phyloP scores from a whole-genome alignment of 306 rosid species.

The Lathyrus sativus region DNA sequence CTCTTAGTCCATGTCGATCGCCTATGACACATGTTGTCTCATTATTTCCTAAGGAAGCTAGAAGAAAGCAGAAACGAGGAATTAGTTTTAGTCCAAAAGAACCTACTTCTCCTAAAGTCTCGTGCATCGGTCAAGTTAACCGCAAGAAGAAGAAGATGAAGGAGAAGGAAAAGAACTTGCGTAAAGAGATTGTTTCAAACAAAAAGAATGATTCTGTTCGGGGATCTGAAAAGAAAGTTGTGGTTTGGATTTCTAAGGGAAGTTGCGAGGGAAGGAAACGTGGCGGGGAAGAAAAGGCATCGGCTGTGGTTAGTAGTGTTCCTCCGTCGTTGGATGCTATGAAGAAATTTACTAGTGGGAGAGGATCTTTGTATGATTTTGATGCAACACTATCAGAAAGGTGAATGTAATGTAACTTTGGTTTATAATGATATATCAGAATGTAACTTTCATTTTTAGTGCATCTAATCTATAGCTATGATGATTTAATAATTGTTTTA shows the following conservation, averaged over 20 bases:
- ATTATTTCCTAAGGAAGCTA: constrained; percentile 55
- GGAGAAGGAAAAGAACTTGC: constrained; percentile 16
- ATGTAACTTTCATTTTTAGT: constrained; percentile 13
- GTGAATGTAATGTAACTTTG: background rate
- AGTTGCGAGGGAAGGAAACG: constrained; percentile 22
- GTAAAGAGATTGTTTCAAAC: background rate
- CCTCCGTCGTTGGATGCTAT: constrained; percentile 45
- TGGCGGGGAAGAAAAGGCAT: background rate
- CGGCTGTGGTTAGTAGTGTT: background rate
- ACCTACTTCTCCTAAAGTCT: constrained; percentile 62
- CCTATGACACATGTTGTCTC: constrained; percentile 29
- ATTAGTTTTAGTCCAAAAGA: constrained; percentile 45
- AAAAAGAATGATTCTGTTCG: constrained; percentile 16
- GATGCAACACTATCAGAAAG: constrained; percentile 32
- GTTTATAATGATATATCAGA: background rate
- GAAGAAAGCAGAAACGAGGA: constrained; percentile 45
- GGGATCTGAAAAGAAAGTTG: constrained; percentile 31
- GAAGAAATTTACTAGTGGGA: constrained; percentile 51
- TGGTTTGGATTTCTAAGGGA: constrained; percentile 37
- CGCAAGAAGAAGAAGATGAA: constrained; percentile 44
- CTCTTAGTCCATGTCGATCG: constrained; percentile 46
- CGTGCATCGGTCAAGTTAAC: constrained; percentile 66
- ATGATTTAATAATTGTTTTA: background rate
- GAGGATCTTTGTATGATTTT: constrained; percentile 44
- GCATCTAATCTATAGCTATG: constrained; percentile 11